Evolutionary conservation across 257 asterid genomes (phyloP).

Genomic region (Coffea canephora): DNA sequence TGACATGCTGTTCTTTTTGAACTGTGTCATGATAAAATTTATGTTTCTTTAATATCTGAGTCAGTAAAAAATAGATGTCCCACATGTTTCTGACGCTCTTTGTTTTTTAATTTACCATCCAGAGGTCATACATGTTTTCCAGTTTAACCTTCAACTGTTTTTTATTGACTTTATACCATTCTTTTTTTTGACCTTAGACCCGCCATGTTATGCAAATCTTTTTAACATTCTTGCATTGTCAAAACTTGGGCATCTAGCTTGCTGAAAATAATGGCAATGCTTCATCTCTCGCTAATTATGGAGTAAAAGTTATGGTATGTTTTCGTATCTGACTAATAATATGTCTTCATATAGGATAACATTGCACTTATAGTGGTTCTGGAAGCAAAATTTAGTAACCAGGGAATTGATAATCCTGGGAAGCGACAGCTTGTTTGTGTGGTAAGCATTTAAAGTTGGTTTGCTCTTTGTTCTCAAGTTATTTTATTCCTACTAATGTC

Average conservation of each 20-base stretch:
- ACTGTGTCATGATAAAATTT: not conserved
- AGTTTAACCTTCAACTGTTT: not conserved
- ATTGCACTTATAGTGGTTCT: conserved; percentile 88
- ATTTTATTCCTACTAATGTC: not conserved
- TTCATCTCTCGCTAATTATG: not conserved
- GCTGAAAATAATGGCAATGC: not conserved
- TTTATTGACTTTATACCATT: not conserved
- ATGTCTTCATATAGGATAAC: conserved; percentile 63
- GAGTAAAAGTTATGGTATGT: not conserved
- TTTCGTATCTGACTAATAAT: conserved; percentile 11
- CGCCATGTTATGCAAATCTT: not conserved
- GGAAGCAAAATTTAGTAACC: conserved; percentile 87
- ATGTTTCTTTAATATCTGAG: not conserved
- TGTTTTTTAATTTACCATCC: not conserved
- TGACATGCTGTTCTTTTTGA: not conserved
- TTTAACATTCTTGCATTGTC: not conserved
- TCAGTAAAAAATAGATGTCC: not conserved
- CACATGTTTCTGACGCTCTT: not conserved
- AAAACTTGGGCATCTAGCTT: not conserved
- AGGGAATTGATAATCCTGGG: conserved; percentile 71
- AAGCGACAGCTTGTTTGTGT: conserved; percentile 98
- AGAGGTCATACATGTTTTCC: not conserved
- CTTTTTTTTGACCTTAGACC: not conserved
- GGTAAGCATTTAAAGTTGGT: conserved; percentile 43
- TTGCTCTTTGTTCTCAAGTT: conserved; percentile 8